A percentile compares a stretch with the other conserved stretches of the same genome.
These are phyloP conservation scores for Amauroascus niger DNA, from an alignment of 2,329 filamentous ascomycete species.

Conservation along the genomic window DNA sequence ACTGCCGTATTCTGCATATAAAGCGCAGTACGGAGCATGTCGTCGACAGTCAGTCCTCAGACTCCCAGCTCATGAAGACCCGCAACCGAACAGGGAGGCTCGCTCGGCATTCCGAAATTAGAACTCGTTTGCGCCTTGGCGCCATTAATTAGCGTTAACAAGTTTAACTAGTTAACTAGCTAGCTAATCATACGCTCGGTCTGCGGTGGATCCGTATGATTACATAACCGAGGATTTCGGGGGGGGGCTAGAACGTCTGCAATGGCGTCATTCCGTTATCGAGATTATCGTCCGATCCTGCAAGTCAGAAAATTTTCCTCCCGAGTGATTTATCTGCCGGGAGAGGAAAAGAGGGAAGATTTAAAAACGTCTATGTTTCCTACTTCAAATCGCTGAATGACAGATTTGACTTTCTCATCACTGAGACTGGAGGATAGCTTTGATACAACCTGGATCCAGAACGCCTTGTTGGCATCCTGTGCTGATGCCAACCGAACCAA, in stretches of 20 bases:
- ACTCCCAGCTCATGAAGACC: no score
- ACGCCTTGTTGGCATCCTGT: background rate
- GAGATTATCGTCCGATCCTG: constrained; percentile 1
- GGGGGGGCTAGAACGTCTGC: background rate
- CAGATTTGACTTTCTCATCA: background rate
- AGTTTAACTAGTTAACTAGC: no score
- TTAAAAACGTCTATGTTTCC: background rate
- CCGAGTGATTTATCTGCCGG: background rate
- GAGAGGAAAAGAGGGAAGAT: background rate
- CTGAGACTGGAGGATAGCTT: background rate
- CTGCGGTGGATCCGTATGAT: no score
- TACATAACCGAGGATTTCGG: background rate
- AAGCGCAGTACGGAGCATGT: no score
- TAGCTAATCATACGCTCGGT: background rate
- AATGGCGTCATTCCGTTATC: background rate
- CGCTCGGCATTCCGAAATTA: no score
- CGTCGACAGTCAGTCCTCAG: no score
- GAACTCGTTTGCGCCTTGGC: no score
- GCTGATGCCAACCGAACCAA: constrained; percentile 17
- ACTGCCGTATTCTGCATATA: no score
- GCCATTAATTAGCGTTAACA: no score
- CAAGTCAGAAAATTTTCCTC: background rate
- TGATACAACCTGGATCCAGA: background rate
- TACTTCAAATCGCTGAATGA: background rate
- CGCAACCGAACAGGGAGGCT: no score